Evolutionary conservation across 2,329 filamentous ascomycete species (phyloP).

Genomic region (Pleoardoris graminearum): DNA sequence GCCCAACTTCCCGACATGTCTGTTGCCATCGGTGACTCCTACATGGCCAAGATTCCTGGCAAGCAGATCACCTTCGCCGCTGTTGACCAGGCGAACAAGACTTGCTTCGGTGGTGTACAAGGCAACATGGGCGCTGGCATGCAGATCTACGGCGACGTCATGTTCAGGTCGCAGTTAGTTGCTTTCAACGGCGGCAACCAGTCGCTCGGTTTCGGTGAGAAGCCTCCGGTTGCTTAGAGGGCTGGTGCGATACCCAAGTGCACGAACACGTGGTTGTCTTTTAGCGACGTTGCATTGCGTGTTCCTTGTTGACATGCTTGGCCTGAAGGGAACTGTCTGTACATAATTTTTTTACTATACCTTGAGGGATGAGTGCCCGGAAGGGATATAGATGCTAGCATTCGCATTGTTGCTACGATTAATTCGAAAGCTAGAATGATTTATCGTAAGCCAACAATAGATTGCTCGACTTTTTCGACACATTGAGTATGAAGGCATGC

Average conservation of each 20-base stretch:
- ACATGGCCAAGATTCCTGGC: conserved; percentile 61
- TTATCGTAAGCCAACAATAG: neutral
- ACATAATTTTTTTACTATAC: conserved; percentile 11
- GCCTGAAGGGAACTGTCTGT: conserved; percentile 13
- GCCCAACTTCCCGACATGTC: conserved; percentile 49
- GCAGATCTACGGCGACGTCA: conserved; percentile 66
- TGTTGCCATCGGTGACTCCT: conserved; percentile 60
- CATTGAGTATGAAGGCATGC: no score
- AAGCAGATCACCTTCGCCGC: conserved; percentile 46
- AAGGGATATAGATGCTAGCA: neutral
- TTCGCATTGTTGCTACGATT: neutral
- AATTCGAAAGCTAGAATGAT: neutral
- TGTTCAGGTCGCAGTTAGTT: conserved; percentile 64
- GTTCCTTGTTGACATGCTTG: conserved; percentile 14
- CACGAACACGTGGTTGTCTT: neutral
- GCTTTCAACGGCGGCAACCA: conserved; percentile 60
- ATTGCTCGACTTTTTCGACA: no score
- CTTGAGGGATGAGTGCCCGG: neutral
- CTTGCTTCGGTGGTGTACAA: conserved; percentile 71
- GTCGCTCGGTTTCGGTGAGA: conserved; percentile 57
- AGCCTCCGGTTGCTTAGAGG: conserved; percentile 25
- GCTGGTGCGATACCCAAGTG: conserved; percentile 2
- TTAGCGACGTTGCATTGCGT: neutral
- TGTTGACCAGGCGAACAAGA: conserved; percentile 48
- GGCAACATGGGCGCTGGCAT: conserved; percentile 56